These are phyloP conservation scores for Ceratocystis lukuohia DNA, from an alignment of 2,329 filamentous ascomycete genomes.

Conservation along the genomic window DNA sequence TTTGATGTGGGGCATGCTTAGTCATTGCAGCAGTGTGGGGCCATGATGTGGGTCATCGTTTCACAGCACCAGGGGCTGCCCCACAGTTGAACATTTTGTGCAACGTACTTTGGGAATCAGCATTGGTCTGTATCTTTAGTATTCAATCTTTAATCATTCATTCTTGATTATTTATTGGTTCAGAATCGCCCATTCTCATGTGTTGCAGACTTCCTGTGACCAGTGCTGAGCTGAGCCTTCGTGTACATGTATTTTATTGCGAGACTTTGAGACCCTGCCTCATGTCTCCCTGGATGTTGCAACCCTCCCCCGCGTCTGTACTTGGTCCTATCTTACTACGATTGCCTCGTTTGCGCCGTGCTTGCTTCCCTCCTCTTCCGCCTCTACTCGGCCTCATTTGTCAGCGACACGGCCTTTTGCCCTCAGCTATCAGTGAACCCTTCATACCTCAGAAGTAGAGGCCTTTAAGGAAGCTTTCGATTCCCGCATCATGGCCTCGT, in stretches of 20 bases:
- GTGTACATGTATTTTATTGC: accelerated
- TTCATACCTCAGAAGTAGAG: neutral
- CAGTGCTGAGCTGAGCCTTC: too few species aligned
- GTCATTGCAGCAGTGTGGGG: neutral
- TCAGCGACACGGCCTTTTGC: neutral
- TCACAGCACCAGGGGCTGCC: neutral
- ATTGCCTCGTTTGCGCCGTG: too few species aligned
- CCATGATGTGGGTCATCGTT: neutral
- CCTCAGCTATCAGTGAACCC: constrained; percentile 3
- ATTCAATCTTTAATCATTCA: too few species aligned
- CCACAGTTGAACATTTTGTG: neutral
- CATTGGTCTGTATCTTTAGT: too few species aligned
- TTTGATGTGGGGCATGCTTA: neutral
- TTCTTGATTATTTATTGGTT: too few species aligned
- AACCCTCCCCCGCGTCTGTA: too few species aligned
- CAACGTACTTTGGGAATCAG: too few species aligned
- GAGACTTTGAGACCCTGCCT: too few species aligned
- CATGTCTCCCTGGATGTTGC: accelerated
- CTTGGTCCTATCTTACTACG: too few species aligned
- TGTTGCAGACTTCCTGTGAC: too few species aligned
- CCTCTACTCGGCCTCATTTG: neutral
- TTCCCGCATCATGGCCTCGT: neutral
- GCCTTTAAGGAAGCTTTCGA: neutral
- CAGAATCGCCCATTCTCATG: too few species aligned
- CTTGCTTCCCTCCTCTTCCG: too few species aligned